These are phyloP conservation scores for Usnea hakonensis DNA, from an alignment of 495 filamentous ascomycete species.

Conservation along the genomic window DNA sequence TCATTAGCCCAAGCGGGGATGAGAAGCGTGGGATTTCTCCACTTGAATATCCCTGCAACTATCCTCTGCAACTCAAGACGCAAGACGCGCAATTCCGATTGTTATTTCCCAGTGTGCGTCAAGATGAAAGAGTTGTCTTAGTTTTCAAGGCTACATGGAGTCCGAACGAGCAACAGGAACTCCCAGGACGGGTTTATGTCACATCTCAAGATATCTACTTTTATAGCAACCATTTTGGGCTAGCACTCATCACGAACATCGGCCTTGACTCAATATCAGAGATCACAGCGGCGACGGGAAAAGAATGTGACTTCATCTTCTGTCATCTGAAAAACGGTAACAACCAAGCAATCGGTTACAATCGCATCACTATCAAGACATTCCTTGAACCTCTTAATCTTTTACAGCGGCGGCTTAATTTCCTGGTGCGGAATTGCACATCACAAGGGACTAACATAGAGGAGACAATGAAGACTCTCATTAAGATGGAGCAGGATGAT, in stretches of 20 bases:
- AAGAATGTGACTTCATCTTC: conserved; percentile 89
- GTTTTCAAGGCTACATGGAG: conserved; percentile 71
- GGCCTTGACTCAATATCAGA: conserved; percentile 70
- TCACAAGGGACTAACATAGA: conserved; percentile 56
- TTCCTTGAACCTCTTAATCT: conserved; percentile 83
- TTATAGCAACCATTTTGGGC: conserved; percentile 89
- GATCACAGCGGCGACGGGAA: conserved; percentile 80
- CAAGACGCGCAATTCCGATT: conserved; percentile 92
- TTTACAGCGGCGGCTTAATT: conserved; percentile 75
- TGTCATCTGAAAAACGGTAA: conserved; percentile 68
- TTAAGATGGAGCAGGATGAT: conserved; percentile 60
- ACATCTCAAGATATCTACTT: conserved; percentile 85
- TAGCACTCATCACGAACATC: conserved; percentile 73
- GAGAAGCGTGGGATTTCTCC: conserved; percentile 38
- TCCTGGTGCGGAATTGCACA: conserved; percentile 67
- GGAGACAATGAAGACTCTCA: conserved; percentile 55
- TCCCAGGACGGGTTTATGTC: conserved; percentile 82
- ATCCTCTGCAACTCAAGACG: conserved; percentile 71
- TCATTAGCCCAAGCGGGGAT: conserved; percentile 64
- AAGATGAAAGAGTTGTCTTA: conserved; percentile 69
- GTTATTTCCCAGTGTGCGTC: conserved; percentile 72
- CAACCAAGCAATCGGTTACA: conserved; percentile 45
- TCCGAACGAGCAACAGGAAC: conserved; percentile 68
- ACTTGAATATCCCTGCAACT: conserved; percentile 68
- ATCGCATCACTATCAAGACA: conserved; percentile 75